Conservation (phyloP, 1,284 basidiomycete genomes). For the Gomphus bonarii region DNA sequence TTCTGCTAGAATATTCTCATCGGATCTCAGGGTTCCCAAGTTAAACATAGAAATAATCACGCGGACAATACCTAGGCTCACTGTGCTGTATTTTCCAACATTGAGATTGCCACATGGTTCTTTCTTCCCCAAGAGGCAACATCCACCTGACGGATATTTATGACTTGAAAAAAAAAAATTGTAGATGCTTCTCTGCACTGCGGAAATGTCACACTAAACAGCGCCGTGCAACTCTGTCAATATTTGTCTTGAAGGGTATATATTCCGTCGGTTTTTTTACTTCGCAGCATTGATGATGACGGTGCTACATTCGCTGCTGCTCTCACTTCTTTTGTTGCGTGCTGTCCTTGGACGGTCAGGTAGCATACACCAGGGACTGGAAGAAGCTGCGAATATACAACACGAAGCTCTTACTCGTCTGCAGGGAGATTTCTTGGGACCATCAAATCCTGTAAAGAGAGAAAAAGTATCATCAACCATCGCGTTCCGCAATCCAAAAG, state of each 20-base stretch:
- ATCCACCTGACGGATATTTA: too few species aligned
- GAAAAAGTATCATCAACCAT: slow-evolving; percentile 17
- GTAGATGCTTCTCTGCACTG: too few species aligned
- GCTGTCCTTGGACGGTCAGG: background rate
- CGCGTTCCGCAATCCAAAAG: slow-evolving; percentile 23
- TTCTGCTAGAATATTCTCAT: background rate
- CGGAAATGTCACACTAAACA: too few species aligned
- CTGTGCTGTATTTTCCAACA: background rate
- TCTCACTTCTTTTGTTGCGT: background rate
- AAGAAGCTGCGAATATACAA: slow-evolving; percentile 36
- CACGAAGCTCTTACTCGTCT: slow-evolving; percentile 34
- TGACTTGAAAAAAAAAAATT: too few species aligned
- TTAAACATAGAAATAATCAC: background rate
- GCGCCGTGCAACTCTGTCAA: too few species aligned
- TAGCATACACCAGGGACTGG: slow-evolving; percentile 20
- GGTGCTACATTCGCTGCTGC: background rate
- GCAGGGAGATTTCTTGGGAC: slow-evolving; percentile 32
- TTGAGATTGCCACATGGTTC: too few species aligned
- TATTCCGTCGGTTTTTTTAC: background rate
- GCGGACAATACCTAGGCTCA: background rate
- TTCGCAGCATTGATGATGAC: background rate
- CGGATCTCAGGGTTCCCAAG: background rate
- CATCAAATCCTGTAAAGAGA: slow-evolving; percentile 16
- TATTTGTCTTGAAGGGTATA: background rate
- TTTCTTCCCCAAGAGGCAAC: too few species aligned